Conservation (phyloP, 2,329 filamentous ascomycete species). For the Arachnopeziza araneosa region DNA sequence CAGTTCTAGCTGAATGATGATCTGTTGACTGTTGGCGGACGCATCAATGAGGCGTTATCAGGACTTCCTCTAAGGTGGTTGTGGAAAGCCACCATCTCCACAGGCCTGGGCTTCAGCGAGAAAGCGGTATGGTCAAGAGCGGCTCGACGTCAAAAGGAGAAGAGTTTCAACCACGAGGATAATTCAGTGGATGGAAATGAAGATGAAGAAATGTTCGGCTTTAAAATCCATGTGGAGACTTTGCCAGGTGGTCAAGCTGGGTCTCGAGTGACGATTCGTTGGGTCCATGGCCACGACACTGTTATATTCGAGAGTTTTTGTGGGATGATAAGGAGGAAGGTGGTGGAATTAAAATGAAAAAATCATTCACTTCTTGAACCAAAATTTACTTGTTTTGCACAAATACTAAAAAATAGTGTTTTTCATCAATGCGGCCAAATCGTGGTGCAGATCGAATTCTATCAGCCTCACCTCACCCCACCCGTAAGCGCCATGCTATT, state of each 20-base stretch:
- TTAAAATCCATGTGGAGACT: conserved; percentile 47
- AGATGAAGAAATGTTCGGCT: conserved; percentile 46
- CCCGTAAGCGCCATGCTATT: not conserved
- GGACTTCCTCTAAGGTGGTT: conserved; percentile 26
- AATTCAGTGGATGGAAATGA: conserved; percentile 13
- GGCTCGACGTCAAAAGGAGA: conserved; percentile 29
- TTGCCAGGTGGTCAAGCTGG: conserved; percentile 34
- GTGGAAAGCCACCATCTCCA: conserved; percentile 22
- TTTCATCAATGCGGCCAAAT: not conserved
- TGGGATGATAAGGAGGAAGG: conserved; percentile 63
- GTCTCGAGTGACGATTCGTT: conserved; percentile 52
- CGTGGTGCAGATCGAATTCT: not conserved
- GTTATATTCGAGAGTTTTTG: conserved; percentile 82
- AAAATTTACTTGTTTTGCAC: not conserved
- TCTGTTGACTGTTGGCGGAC: conserved; percentile 2
- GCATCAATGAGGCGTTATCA: conserved; percentile 26
- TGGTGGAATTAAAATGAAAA: conserved; percentile 7
- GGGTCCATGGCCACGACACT: conserved; percentile 70
- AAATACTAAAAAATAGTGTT: not conserved
- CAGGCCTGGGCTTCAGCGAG: conserved; percentile 27
- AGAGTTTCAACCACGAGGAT: not conserved
- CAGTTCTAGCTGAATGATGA: conserved; percentile 2
- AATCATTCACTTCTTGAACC: not conserved
- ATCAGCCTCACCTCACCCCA: not conserved
- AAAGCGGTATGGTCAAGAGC: conserved; percentile 30